phyloP scores from a whole-genome alignment of 2,329 filamentous ascomycete genomes.

The Epichloe amarillans region DNA sequence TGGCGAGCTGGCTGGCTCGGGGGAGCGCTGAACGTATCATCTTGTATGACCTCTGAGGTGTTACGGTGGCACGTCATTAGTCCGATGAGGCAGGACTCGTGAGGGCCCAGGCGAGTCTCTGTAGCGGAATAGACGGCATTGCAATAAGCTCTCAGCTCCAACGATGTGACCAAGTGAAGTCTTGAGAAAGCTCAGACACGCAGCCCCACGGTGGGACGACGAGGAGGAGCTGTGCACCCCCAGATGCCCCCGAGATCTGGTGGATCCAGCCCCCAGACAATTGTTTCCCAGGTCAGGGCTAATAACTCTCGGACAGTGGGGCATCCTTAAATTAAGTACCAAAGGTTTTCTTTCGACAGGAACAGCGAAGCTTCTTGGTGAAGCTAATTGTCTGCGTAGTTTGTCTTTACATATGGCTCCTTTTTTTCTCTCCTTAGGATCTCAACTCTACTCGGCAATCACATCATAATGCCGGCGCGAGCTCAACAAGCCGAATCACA shows the following conservation, averaged over 20 bases:
- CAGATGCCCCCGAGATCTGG: conserved; percentile 1
- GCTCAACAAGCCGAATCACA: no score
- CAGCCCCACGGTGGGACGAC: not conserved
- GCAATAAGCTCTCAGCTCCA: not conserved
- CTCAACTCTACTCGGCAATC: not conserved
- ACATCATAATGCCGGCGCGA: not conserved
- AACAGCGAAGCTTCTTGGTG: no score
- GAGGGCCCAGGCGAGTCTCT: not conserved
- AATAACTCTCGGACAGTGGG: not conserved
- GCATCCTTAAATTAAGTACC: not conserved
- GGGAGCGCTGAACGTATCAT: conserved; percentile 10
- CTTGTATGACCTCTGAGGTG: not conserved
- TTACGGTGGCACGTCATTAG: not conserved
- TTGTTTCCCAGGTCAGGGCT: not conserved
- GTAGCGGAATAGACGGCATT: not conserved
- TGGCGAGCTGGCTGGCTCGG: conserved; percentile 6
- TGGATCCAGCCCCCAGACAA: not conserved
- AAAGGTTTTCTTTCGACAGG: no score
- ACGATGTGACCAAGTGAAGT: not conserved
- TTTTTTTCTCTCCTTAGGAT: no score
- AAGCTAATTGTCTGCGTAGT: not conserved
- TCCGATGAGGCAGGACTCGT: not conserved
- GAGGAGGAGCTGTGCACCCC: not conserved
- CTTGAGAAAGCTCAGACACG: not conserved
- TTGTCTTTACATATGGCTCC: not conserved